These are phyloP conservation scores for Arthrobotrys musiformis DNA, from an alignment of 2,329 filamentous ascomycete genomes.

Conservation along the genomic window DNA sequence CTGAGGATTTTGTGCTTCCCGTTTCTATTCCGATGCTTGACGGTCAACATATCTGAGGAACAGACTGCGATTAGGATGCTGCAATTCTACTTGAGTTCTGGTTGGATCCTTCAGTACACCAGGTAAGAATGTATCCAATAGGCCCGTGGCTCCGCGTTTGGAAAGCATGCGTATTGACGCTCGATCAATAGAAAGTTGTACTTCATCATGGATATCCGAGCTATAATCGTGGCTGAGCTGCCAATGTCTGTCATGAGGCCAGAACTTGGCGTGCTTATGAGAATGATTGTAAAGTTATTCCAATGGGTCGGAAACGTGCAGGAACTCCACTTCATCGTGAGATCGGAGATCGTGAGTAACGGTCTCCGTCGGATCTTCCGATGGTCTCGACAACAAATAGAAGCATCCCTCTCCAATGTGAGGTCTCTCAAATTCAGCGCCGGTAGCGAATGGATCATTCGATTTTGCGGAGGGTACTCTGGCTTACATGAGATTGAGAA, in stretches of 20 bases:
- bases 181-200: conserved; percentile 31
- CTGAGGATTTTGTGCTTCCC: conserved; percentile 15
- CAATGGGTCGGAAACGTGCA: not conserved
- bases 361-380: conserved; percentile 26
- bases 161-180: too few relatives aligned
- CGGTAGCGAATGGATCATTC: conserved; percentile 48
- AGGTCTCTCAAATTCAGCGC: conserved; percentile 42
- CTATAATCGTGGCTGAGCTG: conserved; percentile 1
- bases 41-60: conserved; percentile 20
- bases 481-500: conserved; percentile 39
- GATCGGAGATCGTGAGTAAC: conserved; percentile 37
- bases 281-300: conserved; percentile 6
- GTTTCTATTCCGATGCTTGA: conserved; percentile 27
- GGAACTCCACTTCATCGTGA: conserved; percentile 39
- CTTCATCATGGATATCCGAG: conserved; percentile 36
- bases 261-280: conserved; percentile 10
- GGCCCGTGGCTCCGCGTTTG: too few relatives aligned
- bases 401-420: conserved; percentile 7
- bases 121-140: conserved; percentile 17
- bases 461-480: conserved; percentile 15
- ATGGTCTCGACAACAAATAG: not conserved
- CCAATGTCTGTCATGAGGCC: conserved; percentile 38
- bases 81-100: not conserved
- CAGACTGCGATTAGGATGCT: conserved; percentile 2
- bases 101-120: conserved; percentile 25